Evolutionary conservation across 2,329 filamentous ascomycete species (phyloP).

Genomic region (Colletotrichum cuscutae): DNA sequence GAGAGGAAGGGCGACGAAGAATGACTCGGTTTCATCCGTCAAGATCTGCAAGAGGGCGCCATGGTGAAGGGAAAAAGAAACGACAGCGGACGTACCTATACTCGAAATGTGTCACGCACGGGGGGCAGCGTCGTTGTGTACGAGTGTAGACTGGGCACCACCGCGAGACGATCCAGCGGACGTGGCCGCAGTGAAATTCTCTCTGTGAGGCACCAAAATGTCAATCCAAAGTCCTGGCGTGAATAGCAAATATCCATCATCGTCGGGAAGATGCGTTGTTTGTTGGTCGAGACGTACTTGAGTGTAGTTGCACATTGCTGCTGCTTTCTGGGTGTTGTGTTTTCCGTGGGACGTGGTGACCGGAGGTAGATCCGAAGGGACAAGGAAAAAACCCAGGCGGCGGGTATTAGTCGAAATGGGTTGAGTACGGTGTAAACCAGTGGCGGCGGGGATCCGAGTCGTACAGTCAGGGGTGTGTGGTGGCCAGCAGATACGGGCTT

Average conservation of each 20-base stretch:
- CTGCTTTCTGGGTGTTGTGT: not conserved
- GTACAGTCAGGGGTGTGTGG: not conserved
- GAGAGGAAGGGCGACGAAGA: not conserved
- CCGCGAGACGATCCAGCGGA: slow-evolving; percentile 57
- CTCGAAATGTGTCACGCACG: slow-evolving; percentile 56
- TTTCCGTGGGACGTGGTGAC: not conserved
- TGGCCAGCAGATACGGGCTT: not conserved
- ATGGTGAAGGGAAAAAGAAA: not conserved
- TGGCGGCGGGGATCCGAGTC: not conserved
- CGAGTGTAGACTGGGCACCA: slow-evolving; percentile 58
- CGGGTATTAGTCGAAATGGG: not conserved
- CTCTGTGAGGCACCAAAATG: slow-evolving; percentile 46
- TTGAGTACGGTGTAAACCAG: not conserved
- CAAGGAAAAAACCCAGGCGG: not conserved
- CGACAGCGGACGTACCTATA: slow-evolving; percentile 47
- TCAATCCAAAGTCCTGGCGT: slow-evolving; percentile 16
- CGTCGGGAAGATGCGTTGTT: not conserved
- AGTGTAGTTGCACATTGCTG: slow-evolving; percentile 61
- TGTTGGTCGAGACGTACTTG: slow-evolving; percentile 47
- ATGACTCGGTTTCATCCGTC: not conserved
- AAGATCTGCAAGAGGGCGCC: not conserved
- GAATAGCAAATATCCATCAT: too few relatives aligned
- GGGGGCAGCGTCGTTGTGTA: slow-evolving; percentile 54
- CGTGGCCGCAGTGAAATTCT: slow-evolving; percentile 63
- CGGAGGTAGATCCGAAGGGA: not conserved